These are phyloP conservation scores for Liquidambar formosana DNA, from an alignment of 164 flowering plant genomes.

Conservation along the genomic window DNA sequence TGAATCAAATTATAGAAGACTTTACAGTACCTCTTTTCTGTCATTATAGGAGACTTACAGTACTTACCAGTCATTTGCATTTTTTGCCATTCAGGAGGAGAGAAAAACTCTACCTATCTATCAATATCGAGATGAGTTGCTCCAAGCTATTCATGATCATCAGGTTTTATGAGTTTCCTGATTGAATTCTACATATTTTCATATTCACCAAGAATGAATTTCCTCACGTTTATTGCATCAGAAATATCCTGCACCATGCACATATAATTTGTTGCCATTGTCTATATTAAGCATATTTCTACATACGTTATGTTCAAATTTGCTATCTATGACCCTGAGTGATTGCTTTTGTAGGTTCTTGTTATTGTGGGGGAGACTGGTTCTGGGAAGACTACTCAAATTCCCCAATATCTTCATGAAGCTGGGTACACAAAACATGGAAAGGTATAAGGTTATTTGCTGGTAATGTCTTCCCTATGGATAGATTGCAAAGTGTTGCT, in stretches of 20 bases:
- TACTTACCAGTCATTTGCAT: not conserved
- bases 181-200: not conserved
- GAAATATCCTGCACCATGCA: not conserved
- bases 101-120: slow-evolving; percentile 84
- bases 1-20: no score
- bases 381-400: slow-evolving; percentile 97
- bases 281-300: not conserved
- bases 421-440: slow-evolving; percentile 92
- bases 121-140: slow-evolving; percentile 75
- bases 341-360: slow-evolving; percentile 55
- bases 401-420: slow-evolving; percentile 98
- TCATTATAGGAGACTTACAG: no score
- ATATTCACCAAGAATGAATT: not conserved
- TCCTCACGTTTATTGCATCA: not conserved
- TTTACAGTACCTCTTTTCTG: not conserved
- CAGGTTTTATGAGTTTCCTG: slow-evolving; percentile 49
- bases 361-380: slow-evolving; percentile 98
- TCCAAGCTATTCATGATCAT: slow-evolving; percentile 72
- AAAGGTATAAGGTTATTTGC: slow-evolving; percentile 45
- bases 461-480: not conserved
- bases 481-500: not conserved
- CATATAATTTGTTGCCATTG: not conserved
- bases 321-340: not conserved
- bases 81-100: slow-evolving; percentile 55
- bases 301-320: no score